Evolutionary conservation across 2,329 filamentous ascomycete species (phyloP), one percentile per base, ranked within the genome.

Genomic region (Apiospora rasikravindrae): DNA sequence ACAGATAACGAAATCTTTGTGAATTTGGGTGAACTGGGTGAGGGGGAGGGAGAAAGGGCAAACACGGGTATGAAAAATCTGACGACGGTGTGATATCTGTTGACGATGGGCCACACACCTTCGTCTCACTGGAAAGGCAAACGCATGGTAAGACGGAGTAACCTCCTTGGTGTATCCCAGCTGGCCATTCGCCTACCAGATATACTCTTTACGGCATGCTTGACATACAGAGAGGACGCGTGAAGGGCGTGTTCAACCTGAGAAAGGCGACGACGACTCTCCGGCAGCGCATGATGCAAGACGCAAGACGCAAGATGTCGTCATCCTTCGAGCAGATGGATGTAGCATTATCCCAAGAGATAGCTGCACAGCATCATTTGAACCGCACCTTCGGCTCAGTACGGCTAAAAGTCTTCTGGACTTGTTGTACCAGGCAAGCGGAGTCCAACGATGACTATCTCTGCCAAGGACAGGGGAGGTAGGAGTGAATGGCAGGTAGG

Each of bases 81-180:
- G 33, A 40, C 14, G 57, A 19, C 37, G 57, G 40, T 64, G 57
- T 64, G 57, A 40, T 64, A 64, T 40, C 42, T 49, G 29, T 74
- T 75, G 74, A 73, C 71, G 73, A 74, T 72, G 70, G 40, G 66
- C 73, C 75, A 76, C 53, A 77, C 73, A 73, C 75, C 53, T 37
- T 75, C 72, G 77, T 78, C 75, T 71, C 76, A 77, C 77, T 74
- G 68, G 72, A 72, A 57, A 74, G 68, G 76, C 77, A 80, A 80
- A 79, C 77, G 76, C 75, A 73, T 73, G 71, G 78, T 79, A 72
- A 78, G 77, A 79, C 77, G 76, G 57, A 19, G 57, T 64, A 40
- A 64, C 57, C 57, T 14, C 57, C 5, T 6, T 64, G 57, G 57
- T 64, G 57, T 64, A 19, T 64, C 57, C 33, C 57, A 64, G 19